Evolutionary conservation across 176 grass and related monocot species (phyloP).

Genomic region (Avena eriantha): DNA sequence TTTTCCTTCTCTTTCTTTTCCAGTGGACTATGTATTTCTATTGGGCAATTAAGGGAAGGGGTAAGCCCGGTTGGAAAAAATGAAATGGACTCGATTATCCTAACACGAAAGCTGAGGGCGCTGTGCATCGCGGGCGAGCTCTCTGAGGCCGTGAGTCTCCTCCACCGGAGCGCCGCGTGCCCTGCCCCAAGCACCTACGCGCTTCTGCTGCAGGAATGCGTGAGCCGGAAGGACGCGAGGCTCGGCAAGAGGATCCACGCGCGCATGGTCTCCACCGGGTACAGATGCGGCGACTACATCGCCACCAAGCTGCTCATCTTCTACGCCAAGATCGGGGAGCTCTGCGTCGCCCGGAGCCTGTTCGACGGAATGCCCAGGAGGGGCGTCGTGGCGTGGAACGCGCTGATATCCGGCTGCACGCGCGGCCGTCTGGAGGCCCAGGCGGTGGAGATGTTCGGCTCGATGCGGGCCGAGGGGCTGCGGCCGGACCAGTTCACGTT

Average conservation of each 20-base stretch:
- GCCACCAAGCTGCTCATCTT: conserved; percentile 60
- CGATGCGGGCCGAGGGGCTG: conserved; percentile 45
- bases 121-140: conserved; percentile 56
- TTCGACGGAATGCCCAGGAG: conserved; percentile 56
- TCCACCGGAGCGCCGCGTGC: conserved; percentile 32
- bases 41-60: no score
- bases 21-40: no score
- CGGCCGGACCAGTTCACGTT: conserved; percentile 69
- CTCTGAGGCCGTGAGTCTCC: conserved; percentile 41
- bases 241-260: conserved; percentile 68
- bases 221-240: conserved; percentile 51
- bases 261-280: conserved; percentile 51
- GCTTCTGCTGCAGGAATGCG: conserved; percentile 57
- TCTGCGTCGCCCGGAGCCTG: conserved; percentile 35
- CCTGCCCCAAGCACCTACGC: conserved; percentile 37
- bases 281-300: conserved; percentile 34
- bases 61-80: no score
- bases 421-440: conserved; percentile 15
- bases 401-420: conserved; percentile 55
- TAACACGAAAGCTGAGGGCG: conserved; percentile 37
- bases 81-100: no score
- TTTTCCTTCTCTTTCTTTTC: no score
- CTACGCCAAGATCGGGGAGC: conserved; percentile 56
- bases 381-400: conserved; percentile 58
- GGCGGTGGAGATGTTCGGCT: conserved; percentile 44